These are phyloP conservation scores for Asparagopsis taxiformis DNA, from an alignment of 31 red algal species.

Conservation along the genomic window DNA sequence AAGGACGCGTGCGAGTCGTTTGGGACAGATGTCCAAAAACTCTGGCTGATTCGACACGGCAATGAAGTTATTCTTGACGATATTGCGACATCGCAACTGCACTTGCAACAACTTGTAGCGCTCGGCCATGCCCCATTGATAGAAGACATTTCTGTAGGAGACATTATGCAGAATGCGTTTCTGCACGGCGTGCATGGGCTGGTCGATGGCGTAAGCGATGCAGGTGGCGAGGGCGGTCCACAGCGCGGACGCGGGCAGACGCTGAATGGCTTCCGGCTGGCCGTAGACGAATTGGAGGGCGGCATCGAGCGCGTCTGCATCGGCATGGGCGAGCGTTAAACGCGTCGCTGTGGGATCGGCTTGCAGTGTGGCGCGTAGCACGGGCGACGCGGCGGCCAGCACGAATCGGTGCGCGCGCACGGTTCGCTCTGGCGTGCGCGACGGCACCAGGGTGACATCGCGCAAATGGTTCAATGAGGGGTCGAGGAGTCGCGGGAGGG, in stretches of 20 bases:
- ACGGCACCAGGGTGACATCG: slow-evolving; percentile 61
- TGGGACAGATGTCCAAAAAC: slow-evolving; percentile 49
- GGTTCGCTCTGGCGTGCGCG: slow-evolving; percentile 51
- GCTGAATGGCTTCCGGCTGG: slow-evolving; percentile 13
- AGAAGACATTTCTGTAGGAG: slow-evolving; percentile 49
- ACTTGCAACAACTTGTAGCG: slow-evolving; percentile 31
- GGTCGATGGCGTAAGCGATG: slow-evolving; percentile 41
- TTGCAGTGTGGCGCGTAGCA: slow-evolving; percentile 44
- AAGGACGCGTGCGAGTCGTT: slow-evolving; percentile 38
- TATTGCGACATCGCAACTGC: slow-evolving; percentile 36
- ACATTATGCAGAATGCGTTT: slow-evolving; percentile 28
- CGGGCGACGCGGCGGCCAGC: slow-evolving; percentile 62
- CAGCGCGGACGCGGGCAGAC: slow-evolving; percentile 17
- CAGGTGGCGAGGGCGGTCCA: slow-evolving; percentile 55
- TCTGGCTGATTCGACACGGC: slow-evolving; percentile 40
- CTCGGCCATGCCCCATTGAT: slow-evolving; percentile 57
- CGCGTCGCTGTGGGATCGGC: slow-evolving; percentile 37
- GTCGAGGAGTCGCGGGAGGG: slow-evolving; percentile 49
- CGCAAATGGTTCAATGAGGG: slow-evolving; percentile 45
- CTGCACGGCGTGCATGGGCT: slow-evolving; percentile 38
- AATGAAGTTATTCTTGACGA: slow-evolving; percentile 50
- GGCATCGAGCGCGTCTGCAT: slow-evolving; percentile 31
- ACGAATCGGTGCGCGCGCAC: slow-evolving; percentile 68
- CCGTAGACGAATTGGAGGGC: slow-evolving; percentile 39
- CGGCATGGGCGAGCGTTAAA: slow-evolving; percentile 46